Base-by-base conservation (phyloP, 1,284 basidiomycete genomes). In the Cryptococcus depauperatus region DNA sequence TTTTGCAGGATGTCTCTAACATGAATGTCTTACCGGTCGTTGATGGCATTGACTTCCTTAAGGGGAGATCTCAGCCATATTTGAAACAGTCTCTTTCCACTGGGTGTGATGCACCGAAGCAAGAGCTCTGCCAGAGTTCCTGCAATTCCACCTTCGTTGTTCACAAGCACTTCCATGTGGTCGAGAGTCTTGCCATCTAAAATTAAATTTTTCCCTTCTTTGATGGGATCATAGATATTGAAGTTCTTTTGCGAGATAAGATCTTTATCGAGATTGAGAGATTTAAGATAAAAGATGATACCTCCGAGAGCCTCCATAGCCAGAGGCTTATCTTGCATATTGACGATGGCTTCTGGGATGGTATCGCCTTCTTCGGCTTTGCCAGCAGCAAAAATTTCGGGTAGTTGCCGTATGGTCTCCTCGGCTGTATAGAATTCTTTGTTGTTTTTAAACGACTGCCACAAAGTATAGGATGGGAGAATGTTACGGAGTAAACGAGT, bases 141-240 rank as follows among this genome's bases (percentile, higher is more conserved):
- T 42, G 92, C 90, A 29, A 85, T 83, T 0, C 84, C 84, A 3
- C 91, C 90, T 70, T 93, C 90, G 54, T 82, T 88, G 66, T 96
- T 96, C 40, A 90, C 72, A 32, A 97, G 71, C 7, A 96, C 87
- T 74, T 96, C 92, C 56, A 97, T 77, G 67, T 97, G 92, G 13
- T 86, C 85, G 38, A 97, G 74, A 0, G 89, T 92, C 64, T 95
- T 89, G 2, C 92, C 92, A 66, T 97, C 91, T 23, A 97, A 76
- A 0, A 86, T 77, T 37, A 97, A 72, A 19, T 83, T 85, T 61
- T 83, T 77, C 18, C 88, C 89, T 51, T 79, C 77, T 61, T 83
- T 83, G 79, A 95, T 87, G 0, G 92, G 91, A 68, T 96, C 90
- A 62, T 95, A 95, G 35, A 95, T 76, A 61, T 95, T 92, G 76